Percentiles rank a stretch among this genome's conserved stretches.
phyloP scores from a whole-genome alignment of 2,329 filamentous ascomycete genomes.

The Trichoderma hamatum region DNA sequence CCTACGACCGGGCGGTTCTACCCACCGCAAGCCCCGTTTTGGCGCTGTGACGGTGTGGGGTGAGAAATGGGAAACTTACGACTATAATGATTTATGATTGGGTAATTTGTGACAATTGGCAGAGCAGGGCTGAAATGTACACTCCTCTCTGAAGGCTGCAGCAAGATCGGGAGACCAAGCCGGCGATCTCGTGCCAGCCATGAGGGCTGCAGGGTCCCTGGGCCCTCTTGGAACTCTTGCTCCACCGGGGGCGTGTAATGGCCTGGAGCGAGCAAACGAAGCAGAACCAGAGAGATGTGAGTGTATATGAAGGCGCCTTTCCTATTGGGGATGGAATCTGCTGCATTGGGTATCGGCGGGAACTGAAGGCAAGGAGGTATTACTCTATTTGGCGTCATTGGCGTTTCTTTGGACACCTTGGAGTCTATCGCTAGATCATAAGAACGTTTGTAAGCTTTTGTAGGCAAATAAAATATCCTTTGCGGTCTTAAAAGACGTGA shows the following conservation, averaged over 20 bases:
- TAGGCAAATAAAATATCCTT: slow-evolving; percentile 23
- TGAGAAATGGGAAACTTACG: slow-evolving; percentile 46
- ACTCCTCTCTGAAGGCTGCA: slow-evolving; percentile 42
- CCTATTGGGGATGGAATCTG: slow-evolving; percentile 39
- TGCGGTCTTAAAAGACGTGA: slow-evolving; percentile 4
- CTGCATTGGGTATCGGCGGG: slow-evolving; percentile 39
- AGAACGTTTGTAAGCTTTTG: slow-evolving; percentile 20
- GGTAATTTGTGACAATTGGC: slow-evolving; percentile 42
- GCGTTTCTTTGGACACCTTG: slow-evolving; percentile 32
- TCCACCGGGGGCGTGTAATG: slow-evolving; percentile 18
- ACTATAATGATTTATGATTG: slow-evolving; percentile 59
- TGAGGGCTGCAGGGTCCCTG: slow-evolving; percentile 31
- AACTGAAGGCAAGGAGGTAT: slow-evolving; percentile 27
- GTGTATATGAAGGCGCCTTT: slow-evolving; percentile 35
- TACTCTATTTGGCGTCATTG: slow-evolving; percentile 33
- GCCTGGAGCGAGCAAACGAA: not conserved
- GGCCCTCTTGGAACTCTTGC: not conserved
- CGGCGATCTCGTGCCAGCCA: slow-evolving; percentile 32
- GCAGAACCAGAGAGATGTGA: slow-evolving; percentile 12
- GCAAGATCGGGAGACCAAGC: slow-evolving; percentile 33
- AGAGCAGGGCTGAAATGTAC: slow-evolving; percentile 48
- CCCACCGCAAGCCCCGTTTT: slow-evolving; percentile 35
- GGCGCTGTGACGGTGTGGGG: slow-evolving; percentile 35
- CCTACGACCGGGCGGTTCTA: slow-evolving; percentile 33
- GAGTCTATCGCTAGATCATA: slow-evolving; percentile 24